Base-by-base conservation (phyloP, 2,329 filamentous ascomycete species). In the Tolypocladium tropicale region DNA sequence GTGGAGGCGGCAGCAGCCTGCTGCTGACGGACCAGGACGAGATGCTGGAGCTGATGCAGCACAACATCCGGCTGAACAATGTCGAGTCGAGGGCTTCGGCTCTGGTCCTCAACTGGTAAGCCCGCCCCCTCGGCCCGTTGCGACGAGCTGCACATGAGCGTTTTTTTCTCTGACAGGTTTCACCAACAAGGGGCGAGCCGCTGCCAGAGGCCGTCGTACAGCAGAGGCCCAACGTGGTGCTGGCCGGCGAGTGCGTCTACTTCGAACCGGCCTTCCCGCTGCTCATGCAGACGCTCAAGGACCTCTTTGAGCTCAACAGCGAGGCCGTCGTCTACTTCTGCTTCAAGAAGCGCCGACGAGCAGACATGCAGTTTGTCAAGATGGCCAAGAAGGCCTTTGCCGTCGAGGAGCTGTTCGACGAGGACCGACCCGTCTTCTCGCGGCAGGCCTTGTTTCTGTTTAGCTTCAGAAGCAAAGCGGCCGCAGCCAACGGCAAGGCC, bases 231-330 rank as follows among this genome's bases (percentile, higher is more conserved):
- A 84, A 92, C 64, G 78, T 96, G 55, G 85, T 99, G 56, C 80
- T 97, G n/a, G 94, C 94, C 4, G 93, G 92, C 43, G 94, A 97
- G 71, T 97, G 93, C 72, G 91, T 96, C 52, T 99, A 97, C 76
- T 95, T 95, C 70, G 94, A 97, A 72, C 91, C 93, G 3, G 90
- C 94, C 1, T 97, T 97, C 67, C 92, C 93, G 33, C 77, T 96
- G 36, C 79, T 99, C 51, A 80, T 94, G 66, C 75, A 84, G 60
- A 97, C 93, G 6, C 74, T 97, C 61, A 76, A 81, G 57, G 84
- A 89, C 60, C 77, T 96, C 52, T 77, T 96, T 61, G 80, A 82
- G 18, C 79, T 91, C 48, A 91, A 86, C 69, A 86, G 87, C 25
- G 70, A 76, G 48, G 80, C 81, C 12, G 75, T 79, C 11, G 70